These are phyloP conservation scores for Phycomyces nitens DNA, from an alignment of 192 early-diverging fungal genomes.

Conservation along the genomic window DNA sequence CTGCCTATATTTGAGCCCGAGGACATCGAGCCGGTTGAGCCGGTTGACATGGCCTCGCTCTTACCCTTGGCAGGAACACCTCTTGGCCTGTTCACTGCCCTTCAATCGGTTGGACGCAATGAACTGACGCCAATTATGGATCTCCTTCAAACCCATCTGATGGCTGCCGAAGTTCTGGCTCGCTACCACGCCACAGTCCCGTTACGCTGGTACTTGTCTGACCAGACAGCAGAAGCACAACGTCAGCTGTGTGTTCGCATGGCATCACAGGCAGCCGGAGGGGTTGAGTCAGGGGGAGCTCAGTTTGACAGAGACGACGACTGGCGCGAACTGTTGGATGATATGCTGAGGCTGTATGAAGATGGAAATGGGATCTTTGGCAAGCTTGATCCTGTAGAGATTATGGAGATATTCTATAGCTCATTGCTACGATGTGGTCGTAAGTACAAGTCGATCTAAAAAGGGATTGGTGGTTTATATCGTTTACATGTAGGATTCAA, in stretches of 20 bases:
- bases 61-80: constrained; percentile 18
- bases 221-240: constrained; percentile 48
- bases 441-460: too few species aligned
- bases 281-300: constrained; percentile 47
- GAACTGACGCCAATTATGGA: constrained; percentile 47
- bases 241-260: constrained; percentile 59
- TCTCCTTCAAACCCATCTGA: constrained; percentile 57
- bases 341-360: constrained; percentile 56
- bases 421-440: constrained; percentile 59
- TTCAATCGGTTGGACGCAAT: constrained; percentile 25
- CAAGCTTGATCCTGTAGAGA: constrained; percentile 49
- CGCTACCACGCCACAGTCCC: constrained; percentile 56
- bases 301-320: constrained; percentile 61
- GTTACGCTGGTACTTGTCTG: constrained; percentile 52
- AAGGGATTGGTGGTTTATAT: too few species aligned
- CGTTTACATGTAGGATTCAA: constrained; percentile 42
- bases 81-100: constrained; percentile 24
- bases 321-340: constrained; percentile 60
- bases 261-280: constrained; percentile 48
- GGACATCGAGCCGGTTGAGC: constrained; percentile 16
- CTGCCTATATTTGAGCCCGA: constrained; percentile 48
- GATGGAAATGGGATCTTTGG: constrained; percentile 50
- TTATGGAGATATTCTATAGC: constrained; percentile 57
- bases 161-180: constrained; percentile 55
- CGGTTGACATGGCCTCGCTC: constrained; percentile 8